phyloP scores from a whole-genome alignment of 345 rosid genomes.

The Melaleuca quinquenervia region DNA sequence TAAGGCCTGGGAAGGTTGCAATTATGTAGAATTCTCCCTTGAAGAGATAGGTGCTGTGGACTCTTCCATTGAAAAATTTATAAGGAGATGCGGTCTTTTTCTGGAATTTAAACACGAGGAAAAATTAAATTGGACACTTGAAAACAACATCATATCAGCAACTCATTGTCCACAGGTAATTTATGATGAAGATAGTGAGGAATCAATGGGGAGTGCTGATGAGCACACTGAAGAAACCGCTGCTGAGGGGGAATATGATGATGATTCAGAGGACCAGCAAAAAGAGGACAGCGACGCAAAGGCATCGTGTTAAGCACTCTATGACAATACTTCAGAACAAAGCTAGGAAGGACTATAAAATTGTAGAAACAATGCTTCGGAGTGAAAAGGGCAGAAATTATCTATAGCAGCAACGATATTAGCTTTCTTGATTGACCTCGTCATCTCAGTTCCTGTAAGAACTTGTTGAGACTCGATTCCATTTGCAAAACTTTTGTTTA shows the following conservation, averaged over 20 bases:
- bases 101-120: conserved; percentile 1
- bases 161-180: conserved; percentile 3
- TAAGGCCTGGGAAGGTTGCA: neutral
- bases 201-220: neutral
- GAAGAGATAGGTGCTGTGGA: neutral
- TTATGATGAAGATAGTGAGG: conserved; percentile 6
- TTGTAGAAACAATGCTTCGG: neutral
- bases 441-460: neutral
- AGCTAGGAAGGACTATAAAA: neutral
- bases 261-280: neutral
- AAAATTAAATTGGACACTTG: conserved; percentile 3
- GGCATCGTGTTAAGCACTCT: neutral
- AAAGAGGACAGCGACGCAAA: neutral
- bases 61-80: neutral
- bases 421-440: neutral
- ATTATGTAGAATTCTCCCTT: conserved; percentile 1
- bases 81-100: conserved; percentile 1
- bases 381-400: neutral
- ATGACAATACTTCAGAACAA: neutral
- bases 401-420: neutral
- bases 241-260: neutral
- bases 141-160: neutral
- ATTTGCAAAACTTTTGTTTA: neutral
- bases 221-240: neutral
- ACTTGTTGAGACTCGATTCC: neutral